A percentile compares a stretch with the other conserved stretches of the same genome.
phyloP scores from a whole-genome alignment of 768 basidiomycete genomes.

The Clavulina sp. region DNA sequence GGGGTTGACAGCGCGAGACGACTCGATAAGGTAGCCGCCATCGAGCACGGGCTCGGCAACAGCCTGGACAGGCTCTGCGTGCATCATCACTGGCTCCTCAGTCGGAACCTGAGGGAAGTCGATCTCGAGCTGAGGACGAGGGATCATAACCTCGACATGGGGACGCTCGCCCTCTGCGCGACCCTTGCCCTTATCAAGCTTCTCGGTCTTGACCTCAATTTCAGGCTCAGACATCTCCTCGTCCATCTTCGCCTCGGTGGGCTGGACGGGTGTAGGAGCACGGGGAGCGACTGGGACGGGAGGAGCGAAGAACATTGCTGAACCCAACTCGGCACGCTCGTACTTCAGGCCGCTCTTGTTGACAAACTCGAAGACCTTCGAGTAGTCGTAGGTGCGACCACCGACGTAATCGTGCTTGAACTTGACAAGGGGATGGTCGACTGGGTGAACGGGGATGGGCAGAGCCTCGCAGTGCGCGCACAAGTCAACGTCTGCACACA shows the following conservation, averaged over 20 bases:
- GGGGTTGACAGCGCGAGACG: neutral
- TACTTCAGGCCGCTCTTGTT: constrained; percentile 1
- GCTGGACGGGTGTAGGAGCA: neutral
- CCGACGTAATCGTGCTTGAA: constrained; percentile 24
- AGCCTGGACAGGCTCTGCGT: neutral
- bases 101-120: neutral
- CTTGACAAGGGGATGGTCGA: constrained; percentile 58
- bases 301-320: neutral
- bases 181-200: neutral
- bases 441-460: constrained; percentile 59
- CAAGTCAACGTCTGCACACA: constrained; percentile 67
- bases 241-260: no score
- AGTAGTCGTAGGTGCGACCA: constrained; percentile 5
- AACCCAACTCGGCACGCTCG: neutral
- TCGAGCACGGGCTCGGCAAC: neutral
- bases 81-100: neutral
- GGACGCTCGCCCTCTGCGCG: neutral
- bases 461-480: constrained; percentile 64
- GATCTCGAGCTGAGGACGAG: neutral
- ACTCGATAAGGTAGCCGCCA: no score
- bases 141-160: neutral
- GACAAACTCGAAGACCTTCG: constrained; percentile 9
- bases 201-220: neutral
- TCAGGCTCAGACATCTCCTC: no score
- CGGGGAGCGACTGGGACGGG: neutral